These are phyloP conservation scores for Leucosporidium scottii DNA, from an alignment of 768 basidiomycete genomes.

Conservation along the genomic window DNA sequence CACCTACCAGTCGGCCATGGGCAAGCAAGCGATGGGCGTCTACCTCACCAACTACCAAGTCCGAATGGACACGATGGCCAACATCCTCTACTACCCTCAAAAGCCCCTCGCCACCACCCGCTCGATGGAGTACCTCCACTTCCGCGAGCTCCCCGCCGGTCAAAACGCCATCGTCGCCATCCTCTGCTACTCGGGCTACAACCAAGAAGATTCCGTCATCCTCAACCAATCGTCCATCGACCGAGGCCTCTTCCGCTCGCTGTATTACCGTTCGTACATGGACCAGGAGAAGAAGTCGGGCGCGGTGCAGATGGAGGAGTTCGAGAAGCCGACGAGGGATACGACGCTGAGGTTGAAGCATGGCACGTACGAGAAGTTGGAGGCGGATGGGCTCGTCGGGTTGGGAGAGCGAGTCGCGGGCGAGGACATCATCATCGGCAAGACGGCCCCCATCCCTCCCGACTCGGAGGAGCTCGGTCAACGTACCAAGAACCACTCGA, in stretches of 20 bases:
- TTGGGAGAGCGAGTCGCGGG: constrained; percentile 90
- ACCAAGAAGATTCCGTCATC: constrained; percentile 99
- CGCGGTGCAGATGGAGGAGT: constrained; percentile 82
- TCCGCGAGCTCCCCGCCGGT: constrained; percentile 94
- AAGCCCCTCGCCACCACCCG: constrained; percentile 97
- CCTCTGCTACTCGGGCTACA: constrained; percentile 97
- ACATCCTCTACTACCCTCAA: constrained; percentile 97
- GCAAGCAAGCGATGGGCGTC: constrained; percentile 99
- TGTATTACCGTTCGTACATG: constrained; percentile 98
- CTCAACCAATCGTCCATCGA: constrained; percentile 99
- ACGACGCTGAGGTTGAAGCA: constrained; percentile 94
- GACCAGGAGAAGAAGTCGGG: constrained; percentile 97
- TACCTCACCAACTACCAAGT: constrained; percentile 97
- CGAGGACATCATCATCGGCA: constrained; percentile 98
- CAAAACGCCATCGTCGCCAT: constrained; percentile 99
- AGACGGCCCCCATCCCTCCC: constrained; percentile 92
- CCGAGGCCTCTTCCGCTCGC: constrained; percentile 93
- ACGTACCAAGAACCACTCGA: constrained; percentile 82
- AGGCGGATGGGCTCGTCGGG: constrained; percentile 90
- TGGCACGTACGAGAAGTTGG: constrained; percentile 96
- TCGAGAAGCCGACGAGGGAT: constrained; percentile 90
- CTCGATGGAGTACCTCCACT: constrained; percentile 98
- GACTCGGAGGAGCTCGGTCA: constrained; percentile 97
- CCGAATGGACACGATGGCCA: constrained; percentile 99
- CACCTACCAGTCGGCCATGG: constrained; percentile 99